These are phyloP conservation scores for Rusavskia elegans DNA, from an alignment of 495 filamentous ascomycete species.

Conservation along the genomic window DNA sequence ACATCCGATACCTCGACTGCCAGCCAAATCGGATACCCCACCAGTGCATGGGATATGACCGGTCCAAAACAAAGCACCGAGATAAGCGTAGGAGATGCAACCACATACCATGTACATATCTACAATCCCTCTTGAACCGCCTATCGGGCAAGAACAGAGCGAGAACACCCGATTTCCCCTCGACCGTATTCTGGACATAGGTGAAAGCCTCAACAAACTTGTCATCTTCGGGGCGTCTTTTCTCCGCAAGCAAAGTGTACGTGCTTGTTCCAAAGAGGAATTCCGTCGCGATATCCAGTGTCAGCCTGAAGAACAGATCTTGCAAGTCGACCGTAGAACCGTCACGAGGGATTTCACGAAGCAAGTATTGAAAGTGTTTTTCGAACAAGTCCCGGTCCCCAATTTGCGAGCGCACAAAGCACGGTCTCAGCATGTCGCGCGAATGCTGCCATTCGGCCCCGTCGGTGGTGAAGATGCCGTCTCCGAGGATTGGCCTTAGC, in stretches of 20 bases:
- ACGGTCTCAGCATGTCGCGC: constrained; percentile 44
- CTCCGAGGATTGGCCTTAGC: constrained; percentile 42
- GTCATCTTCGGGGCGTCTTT: background rate
- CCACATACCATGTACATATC: constrained; percentile 7
- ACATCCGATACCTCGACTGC: too few relatives aligned
- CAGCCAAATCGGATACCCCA: too few relatives aligned
- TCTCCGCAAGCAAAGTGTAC: constrained; percentile 17
- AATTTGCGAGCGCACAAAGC: constrained; percentile 45
- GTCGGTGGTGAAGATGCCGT: constrained; percentile 57
- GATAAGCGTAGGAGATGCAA: background rate
- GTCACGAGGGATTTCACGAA: constrained; percentile 26
- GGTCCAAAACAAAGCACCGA: too few relatives aligned
- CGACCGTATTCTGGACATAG: background rate
- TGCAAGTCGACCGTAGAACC: constrained; percentile 44
- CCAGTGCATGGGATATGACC: too few relatives aligned
- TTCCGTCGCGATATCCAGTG: constrained; percentile 55
- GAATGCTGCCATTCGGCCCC: constrained; percentile 51
- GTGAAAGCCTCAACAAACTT: constrained; percentile 27
- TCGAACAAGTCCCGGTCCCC: constrained; percentile 44
- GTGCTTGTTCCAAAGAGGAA: constrained; percentile 52
- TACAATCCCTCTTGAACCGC: constrained; percentile 2
- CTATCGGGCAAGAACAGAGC: constrained; percentile 7
- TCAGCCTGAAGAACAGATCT: constrained; percentile 46
- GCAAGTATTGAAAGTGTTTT: constrained; percentile 35
- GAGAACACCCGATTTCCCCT: background rate